Evolutionary conservation across 805 yeast species (phyloP).

Genomic region (Monosporozyma aerobia): DNA sequence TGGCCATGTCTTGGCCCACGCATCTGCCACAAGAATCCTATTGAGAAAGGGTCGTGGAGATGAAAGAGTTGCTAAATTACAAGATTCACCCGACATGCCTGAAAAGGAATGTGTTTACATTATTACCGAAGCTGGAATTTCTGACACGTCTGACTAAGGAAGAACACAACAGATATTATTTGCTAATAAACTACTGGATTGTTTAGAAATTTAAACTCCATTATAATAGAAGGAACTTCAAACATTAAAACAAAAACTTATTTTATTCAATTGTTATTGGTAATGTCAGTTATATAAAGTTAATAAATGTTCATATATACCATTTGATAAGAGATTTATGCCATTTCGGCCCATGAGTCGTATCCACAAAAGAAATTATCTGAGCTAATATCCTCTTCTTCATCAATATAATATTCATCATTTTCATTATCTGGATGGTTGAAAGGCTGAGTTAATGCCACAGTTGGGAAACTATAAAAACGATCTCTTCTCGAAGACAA

Average conservation of each 20-base stretch:
- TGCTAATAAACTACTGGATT: not conserved
- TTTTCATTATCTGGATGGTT: conserved; percentile 4
- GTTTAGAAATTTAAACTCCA: too few relatives aligned
- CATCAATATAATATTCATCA: not conserved
- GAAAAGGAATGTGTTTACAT: conserved; percentile 71
- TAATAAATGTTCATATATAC: too few relatives aligned
- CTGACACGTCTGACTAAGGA: conserved; percentile 34
- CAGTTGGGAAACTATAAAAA: conserved; percentile 13
- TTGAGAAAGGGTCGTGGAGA: conserved; percentile 72
- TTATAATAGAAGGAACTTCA: not conserved
- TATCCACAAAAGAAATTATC: not conserved
- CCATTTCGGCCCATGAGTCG: not conserved
- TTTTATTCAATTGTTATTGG: not conserved
- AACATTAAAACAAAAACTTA: not conserved
- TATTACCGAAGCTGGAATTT: conserved; percentile 59
- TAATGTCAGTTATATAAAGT: not conserved
- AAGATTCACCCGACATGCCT: conserved; percentile 77
- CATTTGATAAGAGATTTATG: not conserved
- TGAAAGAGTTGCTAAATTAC: conserved; percentile 69
- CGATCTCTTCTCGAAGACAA: conserved; percentile 15
- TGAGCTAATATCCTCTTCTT: not conserved
- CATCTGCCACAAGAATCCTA: conserved; percentile 67
- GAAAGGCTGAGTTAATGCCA: conserved; percentile 4
- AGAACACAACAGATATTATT: not conserved
- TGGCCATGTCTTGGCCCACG: conserved; percentile 75